phyloP scores from a whole-genome alignment of 139 green algal genomes.

The Picochlorum sp. region DNA sequence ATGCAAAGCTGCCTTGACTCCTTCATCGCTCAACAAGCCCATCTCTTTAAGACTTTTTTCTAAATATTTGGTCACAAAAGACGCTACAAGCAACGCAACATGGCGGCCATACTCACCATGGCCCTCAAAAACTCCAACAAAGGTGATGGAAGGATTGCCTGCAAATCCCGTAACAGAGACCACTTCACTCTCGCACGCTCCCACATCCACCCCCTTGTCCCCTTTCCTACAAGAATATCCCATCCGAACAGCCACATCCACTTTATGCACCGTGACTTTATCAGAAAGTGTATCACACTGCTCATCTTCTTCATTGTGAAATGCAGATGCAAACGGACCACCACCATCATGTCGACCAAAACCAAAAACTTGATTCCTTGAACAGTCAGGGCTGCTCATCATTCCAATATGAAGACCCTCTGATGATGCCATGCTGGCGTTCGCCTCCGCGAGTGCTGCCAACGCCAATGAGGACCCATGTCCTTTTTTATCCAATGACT shows the following conservation, averaged over 20 bases:
- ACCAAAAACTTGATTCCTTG: too few species aligned
- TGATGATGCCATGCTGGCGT: too few species aligned
- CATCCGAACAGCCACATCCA: background rate
- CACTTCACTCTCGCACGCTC: slow-evolving; percentile 28
- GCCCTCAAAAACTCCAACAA: slow-evolving; percentile 45
- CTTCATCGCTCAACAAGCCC: slow-evolving; percentile 14
- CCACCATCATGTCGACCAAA: too few species aligned
- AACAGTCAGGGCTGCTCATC: too few species aligned
- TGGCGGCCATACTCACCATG: slow-evolving; percentile 31
- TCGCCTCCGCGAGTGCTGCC: too few species aligned
- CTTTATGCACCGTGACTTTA: too few species aligned
- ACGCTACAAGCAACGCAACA: background rate
- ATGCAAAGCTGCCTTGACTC: slow-evolving; percentile 15
- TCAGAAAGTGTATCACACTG: too few species aligned
- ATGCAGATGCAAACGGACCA: too few species aligned
- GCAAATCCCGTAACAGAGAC: slow-evolving; percentile 16
- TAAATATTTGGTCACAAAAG: slow-evolving; percentile 22
- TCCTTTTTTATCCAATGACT: too few species aligned
- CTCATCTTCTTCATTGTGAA: too few species aligned
- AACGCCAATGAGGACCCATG: too few species aligned
- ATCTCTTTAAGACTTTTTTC: slow-evolving; percentile 4
- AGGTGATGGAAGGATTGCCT: slow-evolving; percentile 9
- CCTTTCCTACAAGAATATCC: background rate
- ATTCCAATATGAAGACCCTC: too few species aligned
- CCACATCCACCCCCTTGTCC: slow-evolving; percentile 9